These are phyloP conservation scores for Xylariaceae sp. DNA, from an alignment of 2,329 filamentous ascomycete species.

Conservation along the genomic window DNA sequence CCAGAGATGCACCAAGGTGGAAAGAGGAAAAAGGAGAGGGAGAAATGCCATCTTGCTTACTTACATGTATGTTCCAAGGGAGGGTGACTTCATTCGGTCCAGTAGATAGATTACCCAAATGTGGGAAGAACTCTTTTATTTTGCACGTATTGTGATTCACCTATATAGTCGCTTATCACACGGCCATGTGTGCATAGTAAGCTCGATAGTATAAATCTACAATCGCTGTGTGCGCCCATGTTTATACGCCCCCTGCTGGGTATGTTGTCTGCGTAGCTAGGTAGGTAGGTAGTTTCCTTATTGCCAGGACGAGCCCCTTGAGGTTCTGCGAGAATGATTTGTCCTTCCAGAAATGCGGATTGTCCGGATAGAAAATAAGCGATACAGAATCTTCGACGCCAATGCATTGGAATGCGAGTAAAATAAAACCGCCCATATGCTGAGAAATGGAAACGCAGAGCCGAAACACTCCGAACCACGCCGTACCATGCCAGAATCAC, in stretches of 20 bases:
- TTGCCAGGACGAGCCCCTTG: no score
- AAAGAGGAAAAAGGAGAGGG: background rate
- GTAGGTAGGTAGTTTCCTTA: no score
- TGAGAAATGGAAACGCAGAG: slow-evolving; percentile 10
- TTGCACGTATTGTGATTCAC: slow-evolving; percentile 11
- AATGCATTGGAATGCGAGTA: slow-evolving; percentile 17
- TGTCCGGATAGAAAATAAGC: slow-evolving; percentile 8
- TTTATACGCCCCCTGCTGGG: slow-evolving; percentile 5
- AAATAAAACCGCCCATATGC: slow-evolving; percentile 9
- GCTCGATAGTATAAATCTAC: slow-evolving; percentile 20
- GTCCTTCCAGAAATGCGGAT: slow-evolving; percentile 2
- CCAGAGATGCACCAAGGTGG: no score
- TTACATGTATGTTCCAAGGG: no score
- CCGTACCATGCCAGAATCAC: slow-evolving; percentile 14
- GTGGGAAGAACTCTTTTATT: background rate
- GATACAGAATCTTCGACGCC: slow-evolving; percentile 16
- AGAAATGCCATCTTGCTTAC: no score
- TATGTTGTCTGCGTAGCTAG: slow-evolving; percentile 1
- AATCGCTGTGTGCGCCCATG: slow-evolving; percentile 17
- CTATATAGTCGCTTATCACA: slow-evolving; percentile 18
- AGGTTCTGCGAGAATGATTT: no score
- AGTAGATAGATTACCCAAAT: background rate
- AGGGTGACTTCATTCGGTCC: no score
- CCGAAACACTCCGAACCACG: slow-evolving; percentile 20
- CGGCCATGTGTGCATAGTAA: slow-evolving; percentile 19